Evolutionary conservation across 129 eudicot species (phyloP), one percentile per base, ranked within the genome.

Genomic region (Artemisia argyi): DNA sequence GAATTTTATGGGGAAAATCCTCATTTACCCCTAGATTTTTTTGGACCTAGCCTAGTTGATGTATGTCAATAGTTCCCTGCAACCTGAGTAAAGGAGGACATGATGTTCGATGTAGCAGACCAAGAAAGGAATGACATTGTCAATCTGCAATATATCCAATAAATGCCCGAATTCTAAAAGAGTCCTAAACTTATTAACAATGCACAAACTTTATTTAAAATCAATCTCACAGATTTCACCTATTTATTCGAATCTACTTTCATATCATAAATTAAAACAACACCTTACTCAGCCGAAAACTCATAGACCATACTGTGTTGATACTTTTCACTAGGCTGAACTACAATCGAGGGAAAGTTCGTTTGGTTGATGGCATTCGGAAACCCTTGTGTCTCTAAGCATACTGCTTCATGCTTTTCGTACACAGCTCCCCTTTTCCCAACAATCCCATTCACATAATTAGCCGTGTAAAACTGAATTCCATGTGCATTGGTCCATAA

Each of bases 401-500:
- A 95, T 4, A 77, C 85, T n/a, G 88, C 97, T 0, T 82, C 49
- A 10, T 95, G 97, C 65, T 95, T 95, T 16, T 67, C 88, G 30
- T 95, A 95, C 0, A 84, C 91, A 7, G 88, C 86, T 16, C 97
- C 96, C 9, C 90, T 94, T 95, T 95, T 95, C 10, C 99, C 99
- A 30, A 58, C 76, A 56, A 95, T 39, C 7, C 97, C 96, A 0
- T 82, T 79, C 35, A 90, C 89, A 72, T 85, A 88, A 70, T 95
- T 95, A 2, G 78, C 99, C 0, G 96, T 95, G 69, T 95, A 95
- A 81, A 95, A 90, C 83, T 95, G 97, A 92, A 95, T 75, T 3
- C 99, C 99, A 0, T 97, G 99, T 2, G 91, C 99, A 79, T 86
- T 72, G 11, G 97, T 95, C 97, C 99, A 90, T 48, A 90, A 62